phyloP scores from a whole-genome alignment of 2,329 filamentous ascomycete genomes.

The Colletotrichum phormii region DNA sequence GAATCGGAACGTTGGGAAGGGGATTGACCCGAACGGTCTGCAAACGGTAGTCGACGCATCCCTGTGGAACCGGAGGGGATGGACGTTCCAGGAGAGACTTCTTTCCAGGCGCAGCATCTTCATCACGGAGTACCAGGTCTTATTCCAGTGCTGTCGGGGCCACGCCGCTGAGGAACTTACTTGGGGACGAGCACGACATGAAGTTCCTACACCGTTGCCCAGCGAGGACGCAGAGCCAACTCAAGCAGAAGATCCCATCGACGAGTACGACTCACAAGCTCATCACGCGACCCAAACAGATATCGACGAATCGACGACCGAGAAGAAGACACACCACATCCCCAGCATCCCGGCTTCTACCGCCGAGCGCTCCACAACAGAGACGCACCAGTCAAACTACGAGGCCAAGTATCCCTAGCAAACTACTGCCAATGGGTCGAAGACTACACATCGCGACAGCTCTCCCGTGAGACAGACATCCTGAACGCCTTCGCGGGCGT shows the following conservation, averaged over 20 bases:
- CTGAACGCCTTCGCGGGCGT: conserved; percentile 33
- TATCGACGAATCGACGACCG: not conserved
- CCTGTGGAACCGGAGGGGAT: conserved; percentile 27
- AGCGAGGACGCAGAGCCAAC: not conserved
- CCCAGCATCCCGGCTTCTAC: conserved; percentile 4
- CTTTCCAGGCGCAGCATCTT: conserved; percentile 31
- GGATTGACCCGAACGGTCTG: conserved; percentile 13
- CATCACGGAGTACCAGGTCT: conserved; percentile 33
- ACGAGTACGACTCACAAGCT: not conserved
- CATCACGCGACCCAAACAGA: not conserved
- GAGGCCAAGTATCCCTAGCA: conserved; percentile 40
- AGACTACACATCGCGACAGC: conserved; percentile 49
- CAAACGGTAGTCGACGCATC: conserved; percentile 8
- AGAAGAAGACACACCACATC: not conserved
- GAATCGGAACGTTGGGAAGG: conserved; percentile 2
- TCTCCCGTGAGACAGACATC: conserved; percentile 25
- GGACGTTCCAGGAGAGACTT: conserved; percentile 37
- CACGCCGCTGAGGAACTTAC: conserved; percentile 23
- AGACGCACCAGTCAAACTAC: not conserved
- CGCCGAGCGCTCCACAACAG: conserved; percentile 1
- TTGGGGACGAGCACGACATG: not conserved
- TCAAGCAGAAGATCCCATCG: not conserved
- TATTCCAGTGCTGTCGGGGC: conserved; percentile 30
- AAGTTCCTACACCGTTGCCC: not conserved
- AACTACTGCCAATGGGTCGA: conserved; percentile 54